Evolutionary conservation across 202 grass and related monocot genomes (phyloP).

Genomic region (Elaeis oleifera): DNA sequence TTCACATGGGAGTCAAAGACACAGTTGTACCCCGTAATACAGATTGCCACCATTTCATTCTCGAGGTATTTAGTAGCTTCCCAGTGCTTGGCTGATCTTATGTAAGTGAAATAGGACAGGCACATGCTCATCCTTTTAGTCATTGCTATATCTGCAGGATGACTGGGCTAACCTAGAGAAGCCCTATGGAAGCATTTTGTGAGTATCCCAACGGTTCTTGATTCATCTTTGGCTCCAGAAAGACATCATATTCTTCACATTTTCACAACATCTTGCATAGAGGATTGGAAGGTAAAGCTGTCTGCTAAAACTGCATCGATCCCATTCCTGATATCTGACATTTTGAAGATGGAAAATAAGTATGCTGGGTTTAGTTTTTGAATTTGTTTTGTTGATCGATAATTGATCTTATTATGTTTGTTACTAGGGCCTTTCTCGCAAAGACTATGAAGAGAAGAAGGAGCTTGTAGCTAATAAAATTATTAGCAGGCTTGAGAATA

Average conservation of each 20-base stretch:
- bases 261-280: constrained; percentile 80
- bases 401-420: constrained; percentile 12
- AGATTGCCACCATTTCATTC: constrained; percentile 92
- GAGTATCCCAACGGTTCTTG: constrained; percentile 93
- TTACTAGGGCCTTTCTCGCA: constrained; percentile 50
- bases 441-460: constrained; percentile 81
- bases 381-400: constrained; percentile 7
- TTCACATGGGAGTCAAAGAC: constrained; percentile 89
- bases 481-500: constrained; percentile 74
- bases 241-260: constrained; percentile 96
- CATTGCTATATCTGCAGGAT: constrained; percentile 42
- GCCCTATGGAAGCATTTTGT: constrained; percentile 91
- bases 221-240: constrained; percentile 80
- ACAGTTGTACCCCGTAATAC: constrained; percentile 67
- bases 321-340: background rate
- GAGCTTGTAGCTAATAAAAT: constrained; percentile 65
- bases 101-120: background rate
- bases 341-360: constrained; percentile 6
- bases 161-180: constrained; percentile 77
- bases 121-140: constrained; percentile 10
- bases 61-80: constrained; percentile 53
- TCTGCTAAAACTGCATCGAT: background rate
- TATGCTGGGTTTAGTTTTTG: constrained; percentile 17
- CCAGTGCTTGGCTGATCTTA: background rate
- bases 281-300: constrained; percentile 75